These are phyloP conservation scores for Phyllosticta citriasiana DNA, from an alignment of 2,329 filamentous ascomycete species.

Conservation along the genomic window DNA sequence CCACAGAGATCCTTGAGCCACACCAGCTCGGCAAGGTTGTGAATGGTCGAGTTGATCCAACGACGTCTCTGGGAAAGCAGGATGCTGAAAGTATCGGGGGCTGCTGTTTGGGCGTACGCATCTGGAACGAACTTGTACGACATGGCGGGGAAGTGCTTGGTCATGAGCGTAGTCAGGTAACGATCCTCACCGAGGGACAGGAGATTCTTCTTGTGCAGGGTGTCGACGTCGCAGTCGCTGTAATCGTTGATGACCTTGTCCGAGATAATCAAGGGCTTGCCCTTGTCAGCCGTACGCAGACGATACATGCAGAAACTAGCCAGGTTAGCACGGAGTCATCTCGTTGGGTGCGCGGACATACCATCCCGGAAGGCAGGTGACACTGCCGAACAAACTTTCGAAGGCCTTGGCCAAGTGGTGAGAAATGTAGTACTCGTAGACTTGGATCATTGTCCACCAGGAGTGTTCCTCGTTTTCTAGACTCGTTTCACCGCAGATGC, in stretches of 20 bases:
- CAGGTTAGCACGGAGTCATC: slow-evolving; percentile 11
- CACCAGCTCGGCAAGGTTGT: slow-evolving; percentile 88
- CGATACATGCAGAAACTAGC: slow-evolving; percentile 97
- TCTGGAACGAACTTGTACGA: slow-evolving; percentile 92
- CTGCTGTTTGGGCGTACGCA: slow-evolving; percentile 86
- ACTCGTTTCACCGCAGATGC: slow-evolving; percentile 94
- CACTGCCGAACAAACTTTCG: slow-evolving; percentile 92
- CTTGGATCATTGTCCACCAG: slow-evolving; percentile 99
- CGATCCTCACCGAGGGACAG: slow-evolving; percentile 92
- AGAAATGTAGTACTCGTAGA: slow-evolving; percentile 99
- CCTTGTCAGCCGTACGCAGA: slow-evolving; percentile 83
- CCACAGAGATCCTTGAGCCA: slow-evolving; percentile 89
- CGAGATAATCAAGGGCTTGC: slow-evolving; percentile 86
- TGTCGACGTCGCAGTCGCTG: slow-evolving; percentile 80
- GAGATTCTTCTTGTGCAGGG: slow-evolving; percentile 89
- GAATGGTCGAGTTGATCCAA: slow-evolving; percentile 99
- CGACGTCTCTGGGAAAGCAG: slow-evolving; percentile 94
- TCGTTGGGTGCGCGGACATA: slow-evolving; percentile 43
- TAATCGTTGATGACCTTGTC: slow-evolving; percentile 84
- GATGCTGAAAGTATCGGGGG: slow-evolving; percentile 88
- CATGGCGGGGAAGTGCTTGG: slow-evolving; percentile 92
- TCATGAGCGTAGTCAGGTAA: slow-evolving; percentile 95
- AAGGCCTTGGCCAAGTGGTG: slow-evolving; percentile 96
- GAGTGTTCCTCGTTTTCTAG: slow-evolving; percentile 89
- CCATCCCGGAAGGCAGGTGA: slow-evolving; percentile 98